These are phyloP conservation scores for Sedum album DNA, from an alignment of 164 flowering plant species.

Conservation along the genomic window DNA sequence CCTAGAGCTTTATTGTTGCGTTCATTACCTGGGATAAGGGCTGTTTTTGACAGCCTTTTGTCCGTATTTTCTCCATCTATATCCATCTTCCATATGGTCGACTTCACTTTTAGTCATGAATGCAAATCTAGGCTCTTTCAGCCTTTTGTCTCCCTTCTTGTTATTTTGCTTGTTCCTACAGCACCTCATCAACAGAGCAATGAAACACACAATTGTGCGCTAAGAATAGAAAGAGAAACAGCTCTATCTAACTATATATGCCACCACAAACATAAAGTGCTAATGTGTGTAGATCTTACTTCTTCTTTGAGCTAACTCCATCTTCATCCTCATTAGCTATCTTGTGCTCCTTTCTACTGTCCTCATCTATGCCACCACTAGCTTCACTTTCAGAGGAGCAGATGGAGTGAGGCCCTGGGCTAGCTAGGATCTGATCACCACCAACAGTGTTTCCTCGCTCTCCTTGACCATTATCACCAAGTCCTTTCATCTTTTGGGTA, in stretches of 20 bases:
- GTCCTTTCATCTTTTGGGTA: no score
- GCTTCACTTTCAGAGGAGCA: not conserved
- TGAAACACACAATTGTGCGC: no score
- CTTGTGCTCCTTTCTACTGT: conserved; percentile 1
- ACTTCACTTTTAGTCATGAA: conserved; percentile 90
- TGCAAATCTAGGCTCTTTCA: conserved; percentile 57
- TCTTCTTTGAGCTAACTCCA: conserved; percentile 6
- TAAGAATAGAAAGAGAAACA: no score
- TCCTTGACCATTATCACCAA: no score
- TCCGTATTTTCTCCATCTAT: no score
- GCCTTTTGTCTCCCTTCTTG: conserved; percentile 52
- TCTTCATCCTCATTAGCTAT: conserved; percentile 6
- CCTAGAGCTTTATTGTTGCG: not conserved
- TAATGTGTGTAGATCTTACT: not conserved
- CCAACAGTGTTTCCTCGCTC: no score
- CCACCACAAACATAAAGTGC: not conserved
- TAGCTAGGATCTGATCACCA: not conserved
- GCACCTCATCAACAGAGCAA: no score
- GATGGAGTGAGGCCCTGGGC: no score
- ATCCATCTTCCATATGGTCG: conserved; percentile 84
- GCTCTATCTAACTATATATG: no score
- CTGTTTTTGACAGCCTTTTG: no score
- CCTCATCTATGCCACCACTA: conserved; percentile 7
- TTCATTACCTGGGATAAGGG: conserved; percentile 60
- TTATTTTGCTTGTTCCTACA: conserved; percentile 39